Evolutionary conservation across 176 grass and related monocot species (phyloP), one percentile per base, ranked within the genome.

Genomic region (Phragmites australis): DNA sequence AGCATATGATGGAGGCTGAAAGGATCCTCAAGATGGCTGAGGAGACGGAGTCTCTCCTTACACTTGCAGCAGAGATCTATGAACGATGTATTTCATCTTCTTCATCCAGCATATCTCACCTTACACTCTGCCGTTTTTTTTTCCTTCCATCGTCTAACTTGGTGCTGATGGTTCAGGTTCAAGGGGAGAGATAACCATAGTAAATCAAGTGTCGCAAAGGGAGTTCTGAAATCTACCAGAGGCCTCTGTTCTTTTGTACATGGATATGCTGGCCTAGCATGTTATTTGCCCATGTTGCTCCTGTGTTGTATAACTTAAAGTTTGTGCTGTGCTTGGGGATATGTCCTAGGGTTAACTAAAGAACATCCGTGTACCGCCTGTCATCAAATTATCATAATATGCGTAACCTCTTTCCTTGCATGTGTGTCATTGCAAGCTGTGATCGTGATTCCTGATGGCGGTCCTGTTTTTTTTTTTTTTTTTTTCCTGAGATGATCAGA

Each of bases 1-100:
- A 99, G 75, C 86, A 91, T 48, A 87, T 89, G 23, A 93, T 89
- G 65, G 83, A 95, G 58, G 75, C 70, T 55, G 92, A 99, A 81
- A 95, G 86, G 77, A 88, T 95, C 22, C 29, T 60, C 48, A 93
- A 88, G 81, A 68, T 99, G 81, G 71, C 88, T 1, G 96, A 99
- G 72, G 84, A 99, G 15, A 82, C 90, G 0, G 88, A 95, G 32
- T 85, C 90, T 34, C 81, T 95, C 55, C 78, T 95, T 32, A 46
- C 37, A 17, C 84, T 98, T 54, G 92, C 90, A 44, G 72, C 52
- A 75, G 90, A 94, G 83, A 85, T 94, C 14, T 88, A 78, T 27
- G 83, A 94, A 21, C 85, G 49, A 52, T 52, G 49, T 98, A 94
- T 70, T 31, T 60, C 18, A 40, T 63, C 25, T 71, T 75, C 65